phyloP scores from a whole-genome alignment of 768 basidiomycete genomes.

The Boletus huronensis region DNA sequence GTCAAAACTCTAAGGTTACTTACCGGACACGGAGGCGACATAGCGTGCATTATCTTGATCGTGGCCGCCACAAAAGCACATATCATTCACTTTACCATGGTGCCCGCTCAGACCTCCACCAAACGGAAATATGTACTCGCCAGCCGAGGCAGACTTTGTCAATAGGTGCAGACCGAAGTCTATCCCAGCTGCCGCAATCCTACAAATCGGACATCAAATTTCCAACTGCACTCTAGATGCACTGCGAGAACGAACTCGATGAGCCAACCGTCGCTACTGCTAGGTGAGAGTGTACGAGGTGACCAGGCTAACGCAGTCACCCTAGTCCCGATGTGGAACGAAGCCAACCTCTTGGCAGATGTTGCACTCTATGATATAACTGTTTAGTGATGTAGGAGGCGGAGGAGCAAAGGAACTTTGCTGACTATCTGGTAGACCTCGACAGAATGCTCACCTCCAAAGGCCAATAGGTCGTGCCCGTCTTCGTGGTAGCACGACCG shows the following conservation, averaged over 20 bases:
- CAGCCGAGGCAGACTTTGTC: conserved; percentile 46
- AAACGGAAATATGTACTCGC: conserved; percentile 62
- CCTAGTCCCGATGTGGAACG: conserved; percentile 68
- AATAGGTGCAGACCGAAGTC: conserved; percentile 73
- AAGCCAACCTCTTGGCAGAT: conserved; percentile 52
- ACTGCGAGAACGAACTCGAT: conserved; percentile 54
- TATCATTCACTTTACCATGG: conserved; percentile 72
- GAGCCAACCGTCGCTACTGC: conserved; percentile 60
- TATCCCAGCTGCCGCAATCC: conserved; percentile 62
- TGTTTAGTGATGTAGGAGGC: conserved; percentile 3
- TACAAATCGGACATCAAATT: conserved; percentile 28
- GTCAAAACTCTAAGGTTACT: conserved; percentile 1
- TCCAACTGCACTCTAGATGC: neutral
- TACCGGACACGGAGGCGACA: conserved; percentile 79
- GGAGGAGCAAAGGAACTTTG: conserved; percentile 12
- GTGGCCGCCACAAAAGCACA: conserved; percentile 76
- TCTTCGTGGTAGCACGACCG: conserved; percentile 63
- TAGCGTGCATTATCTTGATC: conserved; percentile 66
- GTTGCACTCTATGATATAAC: conserved; percentile 37
- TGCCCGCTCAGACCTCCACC: conserved; percentile 81
- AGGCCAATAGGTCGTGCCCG: conserved; percentile 62
- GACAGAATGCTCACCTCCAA: conserved; percentile 71
- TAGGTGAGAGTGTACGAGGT: conserved; percentile 62
- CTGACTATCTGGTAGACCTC: conserved; percentile 64
- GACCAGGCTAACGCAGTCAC: conserved; percentile 82